Conservation (phyloP, 176 grass and related monocot genomes). For the Cenchrus purpureus region DNA sequence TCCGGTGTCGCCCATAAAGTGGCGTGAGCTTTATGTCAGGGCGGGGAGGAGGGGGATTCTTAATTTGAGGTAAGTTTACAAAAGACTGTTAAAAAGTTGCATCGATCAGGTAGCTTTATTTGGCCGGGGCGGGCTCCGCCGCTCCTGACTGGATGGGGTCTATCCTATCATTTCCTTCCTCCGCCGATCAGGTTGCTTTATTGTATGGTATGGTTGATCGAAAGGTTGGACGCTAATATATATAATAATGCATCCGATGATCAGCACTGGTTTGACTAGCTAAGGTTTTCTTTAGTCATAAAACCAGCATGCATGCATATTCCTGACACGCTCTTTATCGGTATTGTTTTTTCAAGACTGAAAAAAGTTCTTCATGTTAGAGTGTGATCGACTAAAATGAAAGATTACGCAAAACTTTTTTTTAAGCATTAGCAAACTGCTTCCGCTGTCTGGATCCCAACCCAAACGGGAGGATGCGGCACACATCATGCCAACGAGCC, state of each 20-base stretch:
- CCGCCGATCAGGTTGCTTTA: background rate
- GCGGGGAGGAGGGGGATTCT: background rate
- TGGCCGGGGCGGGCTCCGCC: background rate
- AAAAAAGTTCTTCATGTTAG: no score
- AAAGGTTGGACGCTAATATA: background rate
- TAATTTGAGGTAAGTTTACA: slow-evolving; percentile 31
- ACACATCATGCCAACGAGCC: background rate
- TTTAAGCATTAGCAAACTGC: no score
- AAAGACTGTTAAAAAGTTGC: slow-evolving; percentile 28
- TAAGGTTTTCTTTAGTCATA: background rate
- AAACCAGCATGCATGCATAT: background rate
- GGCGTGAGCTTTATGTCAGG: slow-evolving; percentile 33
- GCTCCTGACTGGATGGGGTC: background rate
- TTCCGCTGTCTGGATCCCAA: background rate
- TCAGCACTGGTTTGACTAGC: background rate
- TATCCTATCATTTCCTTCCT: background rate
- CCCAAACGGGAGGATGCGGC: background rate
- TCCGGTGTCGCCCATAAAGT: slow-evolving; percentile 37
- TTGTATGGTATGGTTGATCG: background rate
- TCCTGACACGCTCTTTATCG: no score
- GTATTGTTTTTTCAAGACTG: no score
- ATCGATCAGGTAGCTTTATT: slow-evolving; percentile 29
- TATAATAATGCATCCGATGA: background rate
- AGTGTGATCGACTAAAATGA: no score
- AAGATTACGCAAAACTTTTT: no score